These are phyloP conservation scores for Malus hybrid DNA, from an alignment of 331 rosid genomes.

Conservation along the genomic window DNA sequence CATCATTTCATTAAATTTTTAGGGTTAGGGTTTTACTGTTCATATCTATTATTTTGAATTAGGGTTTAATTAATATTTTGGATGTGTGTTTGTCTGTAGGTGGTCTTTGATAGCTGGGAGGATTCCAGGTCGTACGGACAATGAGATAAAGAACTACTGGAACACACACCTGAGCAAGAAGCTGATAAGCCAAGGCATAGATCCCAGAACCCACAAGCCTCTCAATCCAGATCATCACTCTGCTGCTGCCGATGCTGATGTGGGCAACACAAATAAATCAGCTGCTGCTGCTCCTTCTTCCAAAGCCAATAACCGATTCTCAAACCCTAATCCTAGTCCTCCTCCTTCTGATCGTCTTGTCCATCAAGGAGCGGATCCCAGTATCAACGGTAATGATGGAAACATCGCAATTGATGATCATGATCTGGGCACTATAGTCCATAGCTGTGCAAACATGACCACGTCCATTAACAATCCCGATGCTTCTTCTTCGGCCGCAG, in stretches of 20 bases:
- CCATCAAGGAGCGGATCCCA: background rate
- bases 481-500: background rate
- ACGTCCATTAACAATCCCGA: background rate
- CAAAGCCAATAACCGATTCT: background rate
- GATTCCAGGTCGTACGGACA: constrained; percentile 78
- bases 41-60: background rate
- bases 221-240: constrained; percentile 9
- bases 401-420: background rate
- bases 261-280: background rate
- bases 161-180: constrained; percentile 92
- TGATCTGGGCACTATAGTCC: background rate
- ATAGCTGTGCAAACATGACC: background rate
- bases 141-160: constrained; percentile 57
- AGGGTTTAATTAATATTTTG: background rate
- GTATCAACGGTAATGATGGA: background rate
- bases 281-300: background rate
- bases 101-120: constrained; percentile 96
- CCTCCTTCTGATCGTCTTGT: background rate
- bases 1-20: background rate
- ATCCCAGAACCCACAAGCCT: constrained; percentile 93
- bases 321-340: background rate
- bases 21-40: constrained; percentile 17
- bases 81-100: constrained; percentile 17
- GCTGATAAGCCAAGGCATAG: constrained; percentile 79
- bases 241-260: background rate